Base-by-base conservation (phyloP, 2,329 filamentous ascomycete species). In the Colletotrichum sp. region DNA sequence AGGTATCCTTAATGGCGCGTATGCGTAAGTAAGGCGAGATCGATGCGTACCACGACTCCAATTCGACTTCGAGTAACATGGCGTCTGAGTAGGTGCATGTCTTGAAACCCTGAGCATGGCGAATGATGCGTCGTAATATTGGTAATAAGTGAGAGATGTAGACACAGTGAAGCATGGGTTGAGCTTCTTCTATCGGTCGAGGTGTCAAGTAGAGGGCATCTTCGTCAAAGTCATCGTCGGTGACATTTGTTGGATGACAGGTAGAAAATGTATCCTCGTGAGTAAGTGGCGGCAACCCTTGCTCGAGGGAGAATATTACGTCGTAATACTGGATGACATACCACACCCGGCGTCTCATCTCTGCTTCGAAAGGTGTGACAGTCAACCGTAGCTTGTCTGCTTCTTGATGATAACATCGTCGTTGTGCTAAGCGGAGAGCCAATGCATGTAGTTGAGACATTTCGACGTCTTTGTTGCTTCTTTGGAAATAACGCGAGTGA, bases 401-500 rank as follows among this genome's bases (percentile, higher is more conserved):
- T 4, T 63, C 28, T 18, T n/a, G 60, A 9, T 63, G 60, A 22
- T 63, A 63, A 7, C 32, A 34, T 63, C 32, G 60, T 4, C 30
- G 18, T 63, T 63, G 60, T 15, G 60, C 60, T 10, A 63, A 26
- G 28, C 30, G 60, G 6, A 63, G 60, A 36, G 60, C 12, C 12
- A 63, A 63, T 18, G 60, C 60, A 16, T 34, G 60, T n/a, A 63
- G 30, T 63, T 63, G 60, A 16, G 28, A 63, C 30, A 8, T 36
- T n/a, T 63, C 60, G 10, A 24, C 32, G 60, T 63, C 28, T 16
- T 63, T 63, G 12, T 63, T 63, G 60, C 60, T 36, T 16, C 60
- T 63, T 36, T 36, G n/a, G n/a, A 63, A 36, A 22, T n/a, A 1
- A 34, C 87, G 85, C 15, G 84, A 84, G 78, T 86, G 87, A 7